These are phyloP conservation scores for Panaeolus cyanescens DNA, from an alignment of 768 basidiomycete genomes.

Conservation along the genomic window DNA sequence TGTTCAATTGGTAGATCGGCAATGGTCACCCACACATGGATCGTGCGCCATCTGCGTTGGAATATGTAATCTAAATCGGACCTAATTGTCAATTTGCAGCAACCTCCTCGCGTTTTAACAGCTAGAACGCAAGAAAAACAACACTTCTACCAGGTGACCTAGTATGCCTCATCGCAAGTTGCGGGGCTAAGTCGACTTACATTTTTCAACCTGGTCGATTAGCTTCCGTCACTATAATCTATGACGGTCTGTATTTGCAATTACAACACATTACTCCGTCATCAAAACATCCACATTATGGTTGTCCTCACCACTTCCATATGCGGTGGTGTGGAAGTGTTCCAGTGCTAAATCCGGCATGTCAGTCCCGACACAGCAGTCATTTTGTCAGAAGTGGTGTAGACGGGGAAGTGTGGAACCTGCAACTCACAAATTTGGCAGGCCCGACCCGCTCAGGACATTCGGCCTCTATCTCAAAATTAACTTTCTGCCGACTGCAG, in stretches of 20 bases:
- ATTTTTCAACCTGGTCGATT: background rate
- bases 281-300: background rate
- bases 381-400: background rate
- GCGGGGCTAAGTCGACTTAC: background rate
- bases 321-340: background rate
- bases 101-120: background rate
- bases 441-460: slow-evolving; percentile 5
- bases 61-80: background rate
- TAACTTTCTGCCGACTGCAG: slow-evolving; percentile 14
- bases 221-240: background rate
- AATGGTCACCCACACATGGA: background rate
- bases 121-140: background rate
- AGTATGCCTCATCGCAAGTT: background rate
- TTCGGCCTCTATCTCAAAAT: slow-evolving; percentile 8
- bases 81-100: background rate
- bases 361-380: background rate
- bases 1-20: background rate
- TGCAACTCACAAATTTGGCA: background rate
- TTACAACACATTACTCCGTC: background rate
- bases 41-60: background rate
- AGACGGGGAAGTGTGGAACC: background rate
- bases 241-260: background rate
- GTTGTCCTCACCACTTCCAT: background rate
- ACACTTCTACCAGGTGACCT: background rate
- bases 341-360: background rate